A percentile compares a stretch with the other conserved stretches of the same genome.
Conservation (phyloP, 495 filamentous ascomycete species). For the Pyronema domesticum region DNA sequence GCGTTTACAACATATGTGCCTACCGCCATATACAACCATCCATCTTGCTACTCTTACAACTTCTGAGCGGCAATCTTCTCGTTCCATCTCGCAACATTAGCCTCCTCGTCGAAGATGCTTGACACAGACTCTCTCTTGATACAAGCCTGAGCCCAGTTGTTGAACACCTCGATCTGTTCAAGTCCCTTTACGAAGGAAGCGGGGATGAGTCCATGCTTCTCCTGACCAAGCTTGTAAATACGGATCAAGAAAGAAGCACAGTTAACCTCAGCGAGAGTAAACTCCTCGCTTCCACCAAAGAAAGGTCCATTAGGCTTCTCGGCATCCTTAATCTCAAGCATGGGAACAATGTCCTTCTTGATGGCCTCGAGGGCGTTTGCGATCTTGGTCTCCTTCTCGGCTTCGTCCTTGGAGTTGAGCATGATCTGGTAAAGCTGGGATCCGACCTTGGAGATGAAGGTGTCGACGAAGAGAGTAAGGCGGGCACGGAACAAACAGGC, state of each 20-base stretch:
- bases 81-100: background rate
- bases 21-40: background rate
- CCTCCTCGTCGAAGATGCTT: slow-evolving; percentile 40
- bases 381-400: slow-evolving; percentile 26
- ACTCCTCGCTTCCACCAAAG: slow-evolving; percentile 58
- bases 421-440: slow-evolving; percentile 28
- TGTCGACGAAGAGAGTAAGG: slow-evolving; percentile 59
- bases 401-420: slow-evolving; percentile 26
- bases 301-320: slow-evolving; percentile 34
- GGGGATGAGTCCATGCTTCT: slow-evolving; percentile 35
- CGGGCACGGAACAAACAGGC: slow-evolving; percentile 44
- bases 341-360: slow-evolving; percentile 58
- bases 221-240: slow-evolving; percentile 33
- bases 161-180: slow-evolving; percentile 39
- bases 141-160: slow-evolving; percentile 48
- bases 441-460: slow-evolving; percentile 47
- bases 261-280: slow-evolving; percentile 63
- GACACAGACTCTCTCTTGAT: slow-evolving; percentile 46
- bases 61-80: background rate
- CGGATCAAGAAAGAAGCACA: slow-evolving; percentile 52
- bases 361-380: slow-evolving; percentile 35
- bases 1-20: too few relatives aligned
- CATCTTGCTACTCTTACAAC: background rate
- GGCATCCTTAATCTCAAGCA: slow-evolving; percentile 37
- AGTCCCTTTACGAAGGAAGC: slow-evolving; percentile 31